A percentile compares a stretch with the other conserved stretches of the same genome.
Evolutionary conservation across 106 monocot species (phyloP).

Genomic region (Acanthochlamys bracteata): DNA sequence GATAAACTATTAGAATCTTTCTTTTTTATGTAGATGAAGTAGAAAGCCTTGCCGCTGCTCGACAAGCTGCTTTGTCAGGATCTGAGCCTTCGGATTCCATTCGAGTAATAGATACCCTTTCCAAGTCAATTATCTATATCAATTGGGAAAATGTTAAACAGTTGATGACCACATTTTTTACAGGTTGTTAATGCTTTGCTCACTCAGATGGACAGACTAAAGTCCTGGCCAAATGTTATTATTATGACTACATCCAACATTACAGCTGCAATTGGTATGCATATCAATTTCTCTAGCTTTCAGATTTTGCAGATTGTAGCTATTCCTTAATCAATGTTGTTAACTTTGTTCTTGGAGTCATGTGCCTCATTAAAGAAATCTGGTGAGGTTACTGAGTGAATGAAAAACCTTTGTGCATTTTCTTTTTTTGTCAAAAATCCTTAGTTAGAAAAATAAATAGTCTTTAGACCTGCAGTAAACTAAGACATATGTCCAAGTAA

Average conservation of each 20-base stretch:
- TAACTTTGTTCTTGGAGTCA: background rate
- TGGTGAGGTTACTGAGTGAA: too few relatives aligned
- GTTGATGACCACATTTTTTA: background rate
- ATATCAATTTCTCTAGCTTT: background rate
- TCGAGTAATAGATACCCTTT: conserved; percentile 38
- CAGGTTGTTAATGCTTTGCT: conserved; percentile 84
- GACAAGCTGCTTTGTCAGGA: conserved; percentile 93
- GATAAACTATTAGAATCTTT: background rate
- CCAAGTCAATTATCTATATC: background rate
- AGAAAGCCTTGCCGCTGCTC: conserved; percentile 97
- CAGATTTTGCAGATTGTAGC: too few relatives aligned
- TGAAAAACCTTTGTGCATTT: too few relatives aligned
- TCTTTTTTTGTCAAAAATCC: too few relatives aligned
- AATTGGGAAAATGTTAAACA: background rate
- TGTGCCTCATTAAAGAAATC: too few relatives aligned
- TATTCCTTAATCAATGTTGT: background rate
- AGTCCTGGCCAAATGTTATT: conserved; percentile 85
- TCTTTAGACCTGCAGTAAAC: too few relatives aligned
- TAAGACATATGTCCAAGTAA: too few relatives aligned
- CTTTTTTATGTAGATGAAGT: conserved; percentile 82
- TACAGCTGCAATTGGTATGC: conserved; percentile 90
- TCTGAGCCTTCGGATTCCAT: conserved; percentile 98
- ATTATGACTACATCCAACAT: conserved; percentile 97
- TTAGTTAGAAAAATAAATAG: too few relatives aligned
- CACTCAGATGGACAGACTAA: conserved; percentile 89